A percentile compares a stretch with the other conserved stretches of the same genome.
These are phyloP conservation scores for Barbatosphaeria neglecta DNA, from an alignment of 495 filamentous ascomycete species.

Conservation along the genomic window DNA sequence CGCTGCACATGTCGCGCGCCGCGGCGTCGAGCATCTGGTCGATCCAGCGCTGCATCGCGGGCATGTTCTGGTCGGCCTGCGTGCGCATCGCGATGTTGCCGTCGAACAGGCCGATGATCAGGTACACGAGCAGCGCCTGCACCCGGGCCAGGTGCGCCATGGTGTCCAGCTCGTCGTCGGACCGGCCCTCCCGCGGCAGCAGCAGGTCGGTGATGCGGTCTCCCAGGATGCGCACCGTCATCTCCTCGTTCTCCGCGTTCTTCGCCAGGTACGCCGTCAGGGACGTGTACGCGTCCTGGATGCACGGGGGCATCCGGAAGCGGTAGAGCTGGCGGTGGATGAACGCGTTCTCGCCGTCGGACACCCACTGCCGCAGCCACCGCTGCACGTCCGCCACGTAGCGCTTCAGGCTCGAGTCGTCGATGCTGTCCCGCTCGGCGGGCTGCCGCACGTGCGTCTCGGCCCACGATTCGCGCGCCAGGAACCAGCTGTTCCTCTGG, in stretches of 20 bases:
- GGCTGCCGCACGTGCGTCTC: not conserved
- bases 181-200: not conserved
- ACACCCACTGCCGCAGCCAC: slow-evolving; percentile 13
- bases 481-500: not conserved
- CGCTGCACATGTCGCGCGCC: not conserved
- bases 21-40: slow-evolving; percentile 18
- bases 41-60: slow-evolving; percentile 27
- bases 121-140: slow-evolving; percentile 36
- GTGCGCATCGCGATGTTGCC: slow-evolving; percentile 36
- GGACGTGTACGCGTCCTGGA: slow-evolving; percentile 18
- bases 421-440: not conserved
- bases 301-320: slow-evolving; percentile 13
- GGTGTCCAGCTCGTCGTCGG: slow-evolving; percentile 2
- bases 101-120: slow-evolving; percentile 46
- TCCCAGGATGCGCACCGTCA: slow-evolving; percentile 9
- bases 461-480: not conserved
- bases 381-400: slow-evolving; percentile 3
- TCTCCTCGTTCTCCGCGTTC: slow-evolving; percentile 4
- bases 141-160: slow-evolving; percentile 24
- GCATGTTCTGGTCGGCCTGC: slow-evolving; percentile 31
- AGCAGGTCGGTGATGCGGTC: slow-evolving; percentile 1
- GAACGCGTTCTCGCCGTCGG: slow-evolving; percentile 14
- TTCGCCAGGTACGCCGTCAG: slow-evolving; percentile 5
- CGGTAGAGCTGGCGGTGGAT: slow-evolving; percentile 26
- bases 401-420: not conserved